Percentiles rank a stretch among this genome's conserved stretches.
phyloP scores from a whole-genome alignment of 2,329 filamentous ascomycete genomes.

The Aspergillus calidoustus region DNA sequence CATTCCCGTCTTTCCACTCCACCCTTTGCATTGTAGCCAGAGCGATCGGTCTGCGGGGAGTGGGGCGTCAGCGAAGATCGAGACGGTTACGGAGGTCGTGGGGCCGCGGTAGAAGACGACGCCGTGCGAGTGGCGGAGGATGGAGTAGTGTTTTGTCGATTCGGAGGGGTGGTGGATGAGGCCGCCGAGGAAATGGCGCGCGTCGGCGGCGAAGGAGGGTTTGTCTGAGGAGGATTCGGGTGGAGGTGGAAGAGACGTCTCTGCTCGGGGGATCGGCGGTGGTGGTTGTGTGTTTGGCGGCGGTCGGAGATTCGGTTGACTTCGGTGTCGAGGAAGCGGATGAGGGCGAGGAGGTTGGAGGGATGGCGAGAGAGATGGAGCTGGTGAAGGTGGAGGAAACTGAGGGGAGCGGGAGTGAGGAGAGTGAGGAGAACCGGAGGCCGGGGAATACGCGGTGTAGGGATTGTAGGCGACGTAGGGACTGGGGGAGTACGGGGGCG shows the following conservation, averaged over 20 bases:
- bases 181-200: conserved; percentile 68
- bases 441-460: not conserved
- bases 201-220: conserved; percentile 52
- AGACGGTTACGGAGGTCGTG: conserved; percentile 66
- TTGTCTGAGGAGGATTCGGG: conserved; percentile 28
- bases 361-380: not conserved
- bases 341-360: conserved; percentile 13
- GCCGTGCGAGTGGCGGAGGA: conserved; percentile 68
- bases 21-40: conserved; percentile 72
- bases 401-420: not conserved
- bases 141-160: conserved; percentile 67
- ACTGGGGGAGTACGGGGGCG: conserved; percentile 11
- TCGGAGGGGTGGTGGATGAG: conserved; percentile 67
- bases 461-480: not conserved
- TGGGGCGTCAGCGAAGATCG: conserved; percentile 64
- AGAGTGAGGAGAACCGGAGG: not conserved
- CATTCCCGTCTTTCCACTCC: conserved; percentile 71
- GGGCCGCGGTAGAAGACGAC: conserved; percentile 70
- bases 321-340: conserved; percentile 13
- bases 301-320: conserved; percentile 7
- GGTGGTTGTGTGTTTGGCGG: not conserved
- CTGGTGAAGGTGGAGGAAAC: not conserved
- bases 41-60: conserved; percentile 63
- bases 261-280: conserved; percentile 11
- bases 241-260: conserved; percentile 11